phyloP scores from a whole-genome alignment of 169 alveolate genomes.

The Babesia sp. region DNA sequence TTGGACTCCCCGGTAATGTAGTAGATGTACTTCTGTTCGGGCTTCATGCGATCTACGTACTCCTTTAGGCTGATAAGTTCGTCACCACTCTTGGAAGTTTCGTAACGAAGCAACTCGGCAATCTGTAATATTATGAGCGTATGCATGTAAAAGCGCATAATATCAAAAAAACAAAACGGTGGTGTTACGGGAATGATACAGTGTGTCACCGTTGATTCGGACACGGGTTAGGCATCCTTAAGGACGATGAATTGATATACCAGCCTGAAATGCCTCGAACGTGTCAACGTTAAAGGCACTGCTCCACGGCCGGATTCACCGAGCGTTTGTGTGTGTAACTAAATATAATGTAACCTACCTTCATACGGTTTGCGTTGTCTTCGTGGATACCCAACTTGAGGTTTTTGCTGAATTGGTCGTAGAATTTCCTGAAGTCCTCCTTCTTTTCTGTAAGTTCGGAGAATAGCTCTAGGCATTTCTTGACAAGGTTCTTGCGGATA shows the following conservation, averaged over 20 bases:
- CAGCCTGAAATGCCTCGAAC: slow-evolving; percentile 22
- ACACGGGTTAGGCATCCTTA: slow-evolving; percentile 61
- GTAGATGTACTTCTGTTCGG: slow-evolving; percentile 97
- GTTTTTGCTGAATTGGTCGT: slow-evolving; percentile 99
- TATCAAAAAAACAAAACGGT: background rate
- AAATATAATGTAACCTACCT: slow-evolving; percentile 73
- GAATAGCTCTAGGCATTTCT: slow-evolving; percentile 98
- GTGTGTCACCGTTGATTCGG: slow-evolving; percentile 41
- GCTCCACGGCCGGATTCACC: slow-evolving; percentile 13
- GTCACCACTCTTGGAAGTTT: slow-evolving; percentile 98
- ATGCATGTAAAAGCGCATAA: background rate
- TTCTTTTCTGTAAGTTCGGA: slow-evolving; percentile 97
- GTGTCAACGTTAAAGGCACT: background rate
- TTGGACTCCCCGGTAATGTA: slow-evolving; percentile 99
- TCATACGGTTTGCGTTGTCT: slow-evolving; percentile 95
- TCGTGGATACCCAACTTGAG: slow-evolving; percentile 98
- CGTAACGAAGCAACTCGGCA: slow-evolving; percentile 96
- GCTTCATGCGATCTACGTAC: slow-evolving; percentile 98
- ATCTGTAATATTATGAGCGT: slow-evolving; percentile 64
- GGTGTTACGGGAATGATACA: background rate
- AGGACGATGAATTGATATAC: slow-evolving; percentile 60
- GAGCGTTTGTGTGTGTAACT: background rate
- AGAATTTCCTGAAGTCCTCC: slow-evolving; percentile 99
- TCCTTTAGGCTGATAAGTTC: slow-evolving; percentile 96
- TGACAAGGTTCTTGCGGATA: slow-evolving; percentile 95